Conservation (phyloP, 495 filamentous ascomycete genomes). For the Aspergillus asperescens region DNA sequence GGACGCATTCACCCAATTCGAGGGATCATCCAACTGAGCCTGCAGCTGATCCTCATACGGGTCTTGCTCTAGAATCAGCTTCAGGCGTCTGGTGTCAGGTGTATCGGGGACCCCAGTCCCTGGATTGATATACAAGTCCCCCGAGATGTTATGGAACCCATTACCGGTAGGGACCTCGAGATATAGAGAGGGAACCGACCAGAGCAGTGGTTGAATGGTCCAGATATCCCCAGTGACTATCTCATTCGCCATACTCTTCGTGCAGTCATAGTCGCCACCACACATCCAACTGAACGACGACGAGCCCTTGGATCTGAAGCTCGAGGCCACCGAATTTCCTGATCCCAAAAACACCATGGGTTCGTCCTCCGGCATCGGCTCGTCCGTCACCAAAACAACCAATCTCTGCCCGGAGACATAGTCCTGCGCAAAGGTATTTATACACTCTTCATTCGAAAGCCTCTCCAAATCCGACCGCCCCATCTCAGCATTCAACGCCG, state of each 20-base stretch:
- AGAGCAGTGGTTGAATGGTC: not conserved
- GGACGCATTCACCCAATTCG: not conserved
- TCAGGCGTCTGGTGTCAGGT: not conserved
- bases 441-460: constrained; percentile 1
- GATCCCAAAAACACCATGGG: not conserved
- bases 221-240: not conserved
- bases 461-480: not conserved
- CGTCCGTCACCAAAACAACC: not conserved
- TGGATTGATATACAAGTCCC: not conserved
- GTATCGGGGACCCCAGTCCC: not conserved
- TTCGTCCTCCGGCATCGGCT: not conserved
- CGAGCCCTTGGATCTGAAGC: not conserved
- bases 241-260: not conserved
- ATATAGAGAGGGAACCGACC: not conserved
- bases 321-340: not conserved
- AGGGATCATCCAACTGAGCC: not conserved
- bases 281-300: constrained; percentile 2
- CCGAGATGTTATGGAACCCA: not conserved
- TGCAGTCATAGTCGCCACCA: not conserved
- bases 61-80: not conserved
- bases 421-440: constrained; percentile 1
- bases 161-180: not conserved
- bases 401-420: not conserved
- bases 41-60: not conserved
- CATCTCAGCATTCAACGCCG: not conserved